These are phyloP conservation scores for Rhodotorula sp. DNA, from an alignment of 1,284 basidiomycete species.

Conservation along the genomic window DNA sequence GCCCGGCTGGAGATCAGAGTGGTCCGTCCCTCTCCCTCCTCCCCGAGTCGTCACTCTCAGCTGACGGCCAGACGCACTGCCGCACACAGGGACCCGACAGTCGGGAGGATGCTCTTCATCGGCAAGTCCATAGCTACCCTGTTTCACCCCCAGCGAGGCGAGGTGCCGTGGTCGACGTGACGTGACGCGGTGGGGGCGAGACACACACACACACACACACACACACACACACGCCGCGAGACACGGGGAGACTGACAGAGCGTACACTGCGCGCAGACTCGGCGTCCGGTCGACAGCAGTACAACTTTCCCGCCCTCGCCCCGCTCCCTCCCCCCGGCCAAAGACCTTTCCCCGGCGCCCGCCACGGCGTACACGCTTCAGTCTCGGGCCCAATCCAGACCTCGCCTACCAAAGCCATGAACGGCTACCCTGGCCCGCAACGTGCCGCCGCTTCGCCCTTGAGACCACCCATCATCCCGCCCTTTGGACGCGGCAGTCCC, in stretches of 20 bases:
- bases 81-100: constrained; percentile 21
- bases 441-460: constrained; percentile 16
- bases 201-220: no score
- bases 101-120: constrained; percentile 27
- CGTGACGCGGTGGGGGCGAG: no score
- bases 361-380: constrained; percentile 44
- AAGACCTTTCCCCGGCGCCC: constrained; percentile 31
- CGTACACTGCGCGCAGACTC: constrained; percentile 37
- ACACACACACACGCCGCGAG: background rate
- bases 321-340: constrained; percentile 29
- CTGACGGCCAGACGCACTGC: no score
- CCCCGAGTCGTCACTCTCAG: background rate
- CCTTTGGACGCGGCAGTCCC: background rate
- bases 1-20: constrained; percentile 37
- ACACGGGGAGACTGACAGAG: constrained; percentile 3
- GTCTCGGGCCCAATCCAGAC: constrained; percentile 45
- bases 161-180: no score
- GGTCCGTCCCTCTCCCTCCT: constrained; percentile 15
- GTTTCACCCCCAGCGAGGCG: no score
- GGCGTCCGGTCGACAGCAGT: constrained; percentile 49
- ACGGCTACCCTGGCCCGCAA: constrained; percentile 44
- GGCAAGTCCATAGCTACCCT: no score
- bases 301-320: constrained; percentile 46
- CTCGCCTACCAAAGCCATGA: constrained; percentile 43
- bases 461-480: constrained; percentile 5